Evolutionary conservation across 371 early-diverging fungal genomes (phyloP).

Genomic region (Mortierella sp.): DNA sequence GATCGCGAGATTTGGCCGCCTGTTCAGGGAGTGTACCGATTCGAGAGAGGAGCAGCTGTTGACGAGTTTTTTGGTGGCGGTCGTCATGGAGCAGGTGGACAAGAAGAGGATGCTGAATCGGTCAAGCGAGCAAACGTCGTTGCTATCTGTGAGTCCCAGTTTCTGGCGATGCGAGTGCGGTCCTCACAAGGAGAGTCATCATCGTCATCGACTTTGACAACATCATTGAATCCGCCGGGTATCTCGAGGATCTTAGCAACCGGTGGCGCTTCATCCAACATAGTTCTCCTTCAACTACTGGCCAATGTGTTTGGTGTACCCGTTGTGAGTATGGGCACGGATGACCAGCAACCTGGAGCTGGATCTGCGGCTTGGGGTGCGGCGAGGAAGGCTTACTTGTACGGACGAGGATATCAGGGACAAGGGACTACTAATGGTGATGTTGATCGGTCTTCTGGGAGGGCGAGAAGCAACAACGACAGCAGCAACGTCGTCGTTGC

Average conservation of each 20-base stretch:
- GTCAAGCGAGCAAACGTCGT: slow-evolving; percentile 63
- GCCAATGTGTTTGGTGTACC: slow-evolving; percentile 80
- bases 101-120: neutral
- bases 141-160: slow-evolving; percentile 82
- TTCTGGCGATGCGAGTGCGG: slow-evolving; percentile 76
- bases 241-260: slow-evolving; percentile 71
- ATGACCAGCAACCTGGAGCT: slow-evolving; percentile 24
- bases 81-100: neutral
- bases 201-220: neutral
- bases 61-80: slow-evolving; percentile 59
- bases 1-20: slow-evolving; percentile 86
- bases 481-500: neutral
- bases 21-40: slow-evolving; percentile 77
- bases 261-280: slow-evolving; percentile 83
- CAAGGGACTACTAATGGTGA: too few species aligned
- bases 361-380: slow-evolving; percentile 60
- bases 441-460: neutral
- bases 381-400: slow-evolving; percentile 51
- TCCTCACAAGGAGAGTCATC: slow-evolving; percentile 15
- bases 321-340: slow-evolving; percentile 62
- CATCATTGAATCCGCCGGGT: slow-evolving; percentile 20
- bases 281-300: slow-evolving; percentile 67
- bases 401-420: neutral
- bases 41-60: slow-evolving; percentile 64
- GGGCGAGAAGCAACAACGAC: slow-evolving; percentile 25